These are phyloP conservation scores for Termitomyces sp. DNA, from an alignment of 768 basidiomycete species.

Conservation along the genomic window DNA sequence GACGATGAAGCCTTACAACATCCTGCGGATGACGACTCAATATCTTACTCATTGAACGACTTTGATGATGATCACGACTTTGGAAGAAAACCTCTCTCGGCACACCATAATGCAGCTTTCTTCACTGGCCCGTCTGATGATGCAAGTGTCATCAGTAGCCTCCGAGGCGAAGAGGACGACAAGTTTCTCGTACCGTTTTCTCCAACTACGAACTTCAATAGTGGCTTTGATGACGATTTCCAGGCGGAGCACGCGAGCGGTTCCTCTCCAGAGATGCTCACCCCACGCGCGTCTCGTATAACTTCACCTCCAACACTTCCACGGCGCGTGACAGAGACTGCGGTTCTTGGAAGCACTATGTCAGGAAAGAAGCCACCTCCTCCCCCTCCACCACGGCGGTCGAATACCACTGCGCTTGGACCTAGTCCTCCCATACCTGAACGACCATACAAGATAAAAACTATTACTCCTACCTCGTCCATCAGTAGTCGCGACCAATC, in stretches of 20 bases:
- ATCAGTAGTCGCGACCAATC: constrained; percentile 43
- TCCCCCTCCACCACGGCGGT: constrained; percentile 61
- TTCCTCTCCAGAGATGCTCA: not conserved
- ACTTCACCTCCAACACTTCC: constrained; percentile 15
- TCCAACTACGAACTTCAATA: constrained; percentile 1
- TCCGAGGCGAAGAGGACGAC: constrained; percentile 43
- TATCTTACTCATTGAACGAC: constrained; percentile 28
- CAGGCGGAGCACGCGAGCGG: constrained; percentile 3
- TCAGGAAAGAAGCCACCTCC: constrained; percentile 51
- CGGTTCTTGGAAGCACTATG: constrained; percentile 11
- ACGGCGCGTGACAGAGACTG: constrained; percentile 20
- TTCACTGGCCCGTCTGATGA: constrained; percentile 38
- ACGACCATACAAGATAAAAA: constrained; percentile 26
- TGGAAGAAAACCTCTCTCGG: constrained; percentile 39
- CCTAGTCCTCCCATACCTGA: constrained; percentile 49
- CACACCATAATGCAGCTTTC: constrained; percentile 37
- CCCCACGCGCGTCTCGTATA: constrained; percentile 1
- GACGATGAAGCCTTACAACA: not conserved
- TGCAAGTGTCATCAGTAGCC: constrained; percentile 40
- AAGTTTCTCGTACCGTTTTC: constrained; percentile 20
- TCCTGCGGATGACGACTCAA: constrained; percentile 10
- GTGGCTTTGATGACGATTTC: constrained; percentile 14
- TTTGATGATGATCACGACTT: constrained; percentile 49
- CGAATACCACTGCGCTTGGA: constrained; percentile 23
- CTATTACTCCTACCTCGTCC: constrained; percentile 31